Conservation (phyloP, 1,139 yeast species). For the Blastobotrys aristatus region DNA sequence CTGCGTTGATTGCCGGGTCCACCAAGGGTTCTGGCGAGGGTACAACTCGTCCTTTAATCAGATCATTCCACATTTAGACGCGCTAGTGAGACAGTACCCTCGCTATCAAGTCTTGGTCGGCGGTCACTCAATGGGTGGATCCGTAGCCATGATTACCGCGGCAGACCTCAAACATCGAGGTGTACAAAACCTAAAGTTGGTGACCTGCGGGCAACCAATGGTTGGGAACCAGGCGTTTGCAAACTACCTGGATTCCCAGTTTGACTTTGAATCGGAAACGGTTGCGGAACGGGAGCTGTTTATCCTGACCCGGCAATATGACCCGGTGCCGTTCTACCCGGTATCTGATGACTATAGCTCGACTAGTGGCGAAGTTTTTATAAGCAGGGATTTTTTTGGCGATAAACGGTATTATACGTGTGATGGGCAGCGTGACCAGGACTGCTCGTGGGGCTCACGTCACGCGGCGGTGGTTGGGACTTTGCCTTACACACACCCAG, state of each 20-base stretch:
- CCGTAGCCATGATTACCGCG: slow-evolving; percentile 10
- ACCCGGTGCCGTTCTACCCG: slow-evolving; percentile 12
- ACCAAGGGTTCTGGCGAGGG: slow-evolving; percentile 8
- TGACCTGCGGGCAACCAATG: slow-evolving; percentile 10
- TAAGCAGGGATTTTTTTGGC: neutral
- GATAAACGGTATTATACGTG: slow-evolving; percentile 1
- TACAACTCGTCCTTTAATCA: slow-evolving; percentile 4
- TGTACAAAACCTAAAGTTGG: neutral
- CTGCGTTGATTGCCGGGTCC: slow-evolving; percentile 3
- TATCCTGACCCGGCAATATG: slow-evolving; percentile 6
- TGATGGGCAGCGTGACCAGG: slow-evolving; percentile 8
- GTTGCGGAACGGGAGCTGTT: slow-evolving; percentile 3
- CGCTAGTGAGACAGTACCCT: slow-evolving; percentile 1
- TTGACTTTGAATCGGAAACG: neutral
- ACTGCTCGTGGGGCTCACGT: slow-evolving; percentile 6
- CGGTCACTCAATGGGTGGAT: slow-evolving; percentile 12
- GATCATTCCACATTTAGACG: neutral
- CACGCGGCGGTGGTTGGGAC: slow-evolving; percentile 1
- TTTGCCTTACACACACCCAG: slow-evolving; percentile 10
- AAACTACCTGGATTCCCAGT: slow-evolving; percentile 4
- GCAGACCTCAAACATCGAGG: slow-evolving; percentile 7
- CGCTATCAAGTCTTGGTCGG: slow-evolving; percentile 1
- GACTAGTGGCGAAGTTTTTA: slow-evolving; percentile 8
- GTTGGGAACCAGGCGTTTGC: slow-evolving; percentile 6
- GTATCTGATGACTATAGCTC: neutral